A percentile compares a stretch with the other conserved stretches of the same genome.
Evolutionary conservation across 176 grass and related monocot genomes (phyloP).

Genomic region (Carex kokanica): DNA sequence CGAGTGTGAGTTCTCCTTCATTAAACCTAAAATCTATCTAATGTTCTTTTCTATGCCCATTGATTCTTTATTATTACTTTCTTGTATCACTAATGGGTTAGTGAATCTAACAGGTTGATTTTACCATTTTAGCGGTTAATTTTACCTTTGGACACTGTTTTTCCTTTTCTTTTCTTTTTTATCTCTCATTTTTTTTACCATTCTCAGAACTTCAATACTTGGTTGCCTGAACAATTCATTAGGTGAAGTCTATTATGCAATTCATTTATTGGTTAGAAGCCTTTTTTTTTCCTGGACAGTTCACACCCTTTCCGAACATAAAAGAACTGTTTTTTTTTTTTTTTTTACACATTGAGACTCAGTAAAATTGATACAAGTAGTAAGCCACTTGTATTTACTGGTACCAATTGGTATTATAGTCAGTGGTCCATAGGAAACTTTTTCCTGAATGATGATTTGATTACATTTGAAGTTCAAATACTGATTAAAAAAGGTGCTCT

Average conservation of each 20-base stretch:
- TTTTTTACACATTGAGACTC: background rate
- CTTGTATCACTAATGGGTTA: background rate
- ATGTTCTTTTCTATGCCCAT: background rate
- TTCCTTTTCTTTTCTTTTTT: background rate
- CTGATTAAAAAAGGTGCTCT: background rate
- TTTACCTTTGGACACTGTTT: background rate
- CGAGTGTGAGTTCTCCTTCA: slow-evolving; percentile 60
- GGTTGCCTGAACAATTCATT: background rate
- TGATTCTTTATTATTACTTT: background rate
- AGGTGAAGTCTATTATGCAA: background rate
- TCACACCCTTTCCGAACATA: background rate
- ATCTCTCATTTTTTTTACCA: background rate
- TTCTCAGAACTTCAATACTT: background rate
- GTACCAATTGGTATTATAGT: background rate
- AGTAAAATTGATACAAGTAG: background rate
- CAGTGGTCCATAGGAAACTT: background rate
- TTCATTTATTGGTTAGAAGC: background rate
- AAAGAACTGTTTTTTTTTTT: background rate
- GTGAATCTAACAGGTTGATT: background rate
- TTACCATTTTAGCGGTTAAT: background rate
- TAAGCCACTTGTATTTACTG: background rate
- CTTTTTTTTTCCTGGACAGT: background rate
- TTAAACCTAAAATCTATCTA: background rate
- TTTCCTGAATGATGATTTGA: background rate
- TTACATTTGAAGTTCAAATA: background rate